A percentile compares a stretch with the other conserved stretches of the same genome.
Conservation (phyloP, 2,329 filamentous ascomycete species). For the Aspergillus aculeatinus region DNA sequence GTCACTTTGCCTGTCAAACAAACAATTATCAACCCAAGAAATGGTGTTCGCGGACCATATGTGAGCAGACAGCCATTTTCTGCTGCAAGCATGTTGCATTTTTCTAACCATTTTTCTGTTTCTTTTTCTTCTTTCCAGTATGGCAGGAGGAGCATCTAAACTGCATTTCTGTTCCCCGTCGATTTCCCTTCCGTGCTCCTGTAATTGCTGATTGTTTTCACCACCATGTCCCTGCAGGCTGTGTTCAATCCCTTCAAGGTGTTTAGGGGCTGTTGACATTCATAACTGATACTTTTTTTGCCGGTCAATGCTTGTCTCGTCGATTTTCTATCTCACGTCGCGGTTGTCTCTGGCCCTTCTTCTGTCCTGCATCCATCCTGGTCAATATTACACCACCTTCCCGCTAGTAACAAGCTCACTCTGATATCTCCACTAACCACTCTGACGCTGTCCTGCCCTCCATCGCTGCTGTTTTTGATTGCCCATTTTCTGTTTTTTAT, state of each 20-base stretch:
- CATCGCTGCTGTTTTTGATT: constrained; percentile 16
- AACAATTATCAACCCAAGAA: background rate
- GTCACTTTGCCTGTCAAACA: background rate
- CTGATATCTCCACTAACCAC: constrained; percentile 31
- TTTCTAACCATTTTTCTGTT: background rate
- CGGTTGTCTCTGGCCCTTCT: constrained; percentile 30
- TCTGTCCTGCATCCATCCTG: constrained; percentile 38
- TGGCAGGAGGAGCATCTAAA: too few relatives aligned
- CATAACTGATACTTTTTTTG: background rate
- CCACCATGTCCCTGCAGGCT: background rate
- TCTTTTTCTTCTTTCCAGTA: background rate
- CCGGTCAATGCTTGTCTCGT: constrained; percentile 6
- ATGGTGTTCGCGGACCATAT: background rate
- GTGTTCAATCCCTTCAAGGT: background rate
- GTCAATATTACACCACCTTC: constrained; percentile 41
- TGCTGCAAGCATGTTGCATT: background rate
- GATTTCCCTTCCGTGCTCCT: background rate
- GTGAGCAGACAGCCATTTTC: background rate
- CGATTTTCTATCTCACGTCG: constrained; percentile 20
- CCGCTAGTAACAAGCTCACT: constrained; percentile 38
- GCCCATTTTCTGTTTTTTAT: constrained; percentile 14
- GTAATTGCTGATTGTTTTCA: too few relatives aligned
- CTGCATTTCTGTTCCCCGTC: background rate
- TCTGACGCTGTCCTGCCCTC: constrained; percentile 19
- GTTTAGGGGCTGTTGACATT: background rate